Evolutionary conservation across 192 early-diverging fungal genomes (phyloP), one percentile per base, ranked within the genome.

Genomic region (Coemansia sp.): DNA sequence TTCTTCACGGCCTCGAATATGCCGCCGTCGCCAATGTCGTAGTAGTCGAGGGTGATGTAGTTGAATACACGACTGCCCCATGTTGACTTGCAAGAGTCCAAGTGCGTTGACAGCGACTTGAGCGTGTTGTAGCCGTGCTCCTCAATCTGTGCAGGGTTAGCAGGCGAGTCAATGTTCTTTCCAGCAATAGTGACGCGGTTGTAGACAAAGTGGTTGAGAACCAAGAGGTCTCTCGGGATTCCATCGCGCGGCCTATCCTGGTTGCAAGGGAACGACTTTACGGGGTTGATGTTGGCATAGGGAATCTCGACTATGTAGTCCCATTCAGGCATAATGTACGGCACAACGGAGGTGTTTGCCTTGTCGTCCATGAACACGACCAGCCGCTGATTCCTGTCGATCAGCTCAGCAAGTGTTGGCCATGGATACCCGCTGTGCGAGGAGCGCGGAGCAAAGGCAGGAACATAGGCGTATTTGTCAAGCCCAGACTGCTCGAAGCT

Each of bases 381-480:
- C 31, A 90, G 67, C 28, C 87, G 71, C 72, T 91, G 87, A 31
- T 84, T 84, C 20, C 57, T 70, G 7, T 63, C 53, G 55, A 94
- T 87, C 79, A 94, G 75, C 9, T 82, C 50, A 1, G 62, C 65
- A 2, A 91, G 74, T 6, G 90, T 92, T 1, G 88, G 87, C 92
- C 91, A 94, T n/a, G 44, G 14, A 30, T 79, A 79, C 3, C 60
- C 68, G 17, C 4, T 30, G 14, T 76, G 59, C 10, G 37, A 11
- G 50, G 23, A 23, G 3, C 38, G 20, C 9, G 67, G 65, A 0
- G 70, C 61, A 22, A 61, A 58, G 27, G 68, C 11, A 27, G 86
- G 88, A 8, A 67, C 69, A 62, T 83, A 82, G 3, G 80, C 67
- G 31, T 65, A 69, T 4, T 81, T 70, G 28, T 66, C 70, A 6